Conservation (phyloP, 2,329 filamentous ascomycete genomes). For the Pleomassaria siparia region DNA sequence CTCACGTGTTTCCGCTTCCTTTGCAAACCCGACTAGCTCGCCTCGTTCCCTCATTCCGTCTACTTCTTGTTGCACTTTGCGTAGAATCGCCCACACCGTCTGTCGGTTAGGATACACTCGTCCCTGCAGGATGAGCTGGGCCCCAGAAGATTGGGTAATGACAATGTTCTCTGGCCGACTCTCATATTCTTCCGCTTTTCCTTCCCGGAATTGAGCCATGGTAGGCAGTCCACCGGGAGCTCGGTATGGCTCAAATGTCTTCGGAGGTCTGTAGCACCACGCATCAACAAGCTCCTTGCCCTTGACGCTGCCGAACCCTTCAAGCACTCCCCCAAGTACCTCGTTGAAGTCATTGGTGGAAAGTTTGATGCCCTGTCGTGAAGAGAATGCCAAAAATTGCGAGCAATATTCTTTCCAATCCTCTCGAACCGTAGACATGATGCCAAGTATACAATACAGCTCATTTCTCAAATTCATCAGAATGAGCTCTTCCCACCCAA, state of each 20-base stretch:
- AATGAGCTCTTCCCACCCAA: slow-evolving; percentile 32
- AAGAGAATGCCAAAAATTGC: slow-evolving; percentile 31
- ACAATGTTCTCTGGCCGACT: slow-evolving; percentile 32
- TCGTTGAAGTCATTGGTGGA: slow-evolving; percentile 51
- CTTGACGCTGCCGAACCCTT: slow-evolving; percentile 47
- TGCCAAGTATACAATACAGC: slow-evolving; percentile 33
- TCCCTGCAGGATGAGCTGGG: slow-evolving; percentile 27
- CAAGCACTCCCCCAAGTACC: slow-evolving; percentile 57
- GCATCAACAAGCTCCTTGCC: slow-evolving; percentile 52
- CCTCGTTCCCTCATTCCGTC: slow-evolving; percentile 18
- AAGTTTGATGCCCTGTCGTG: slow-evolving; percentile 27
- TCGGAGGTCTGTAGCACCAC: slow-evolving; percentile 44
- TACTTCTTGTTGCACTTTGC: slow-evolving; percentile 36
- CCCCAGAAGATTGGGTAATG: slow-evolving; percentile 28
- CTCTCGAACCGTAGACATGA: slow-evolving; percentile 31
- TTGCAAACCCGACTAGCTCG: slow-evolving; percentile 12
- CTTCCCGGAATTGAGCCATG: slow-evolving; percentile 31
- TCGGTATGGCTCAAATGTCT: slow-evolving; percentile 25
- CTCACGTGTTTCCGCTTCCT: slow-evolving; percentile 23
- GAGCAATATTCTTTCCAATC: slow-evolving; percentile 33
- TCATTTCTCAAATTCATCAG: slow-evolving; percentile 27
- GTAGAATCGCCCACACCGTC: slow-evolving; percentile 36
- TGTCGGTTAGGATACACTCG: slow-evolving; percentile 35
- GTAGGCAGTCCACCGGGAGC: slow-evolving; percentile 36
- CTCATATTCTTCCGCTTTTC: slow-evolving; percentile 25